Conservation (phyloP, 2,329 filamentous ascomycete species). For the Apiospora malaysiana region DNA sequence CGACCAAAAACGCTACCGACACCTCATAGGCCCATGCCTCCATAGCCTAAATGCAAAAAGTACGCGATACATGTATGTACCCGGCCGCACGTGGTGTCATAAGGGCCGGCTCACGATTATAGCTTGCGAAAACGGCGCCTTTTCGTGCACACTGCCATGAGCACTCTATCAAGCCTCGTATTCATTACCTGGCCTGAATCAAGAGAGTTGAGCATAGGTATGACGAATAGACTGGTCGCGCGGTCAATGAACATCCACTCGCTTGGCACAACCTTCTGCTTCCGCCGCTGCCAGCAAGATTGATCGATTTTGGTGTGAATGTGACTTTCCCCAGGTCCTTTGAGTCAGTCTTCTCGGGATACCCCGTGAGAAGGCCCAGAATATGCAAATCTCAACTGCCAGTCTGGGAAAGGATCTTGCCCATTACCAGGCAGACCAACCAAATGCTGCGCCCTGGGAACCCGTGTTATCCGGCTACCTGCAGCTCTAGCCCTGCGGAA, state of each 20-base stretch:
- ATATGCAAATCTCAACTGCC: background rate
- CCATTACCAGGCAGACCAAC: conserved; percentile 1
- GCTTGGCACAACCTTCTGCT: background rate
- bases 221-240: background rate
- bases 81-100: conserved; percentile 6
- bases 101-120: background rate
- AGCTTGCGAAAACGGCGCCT: conserved; percentile 1
- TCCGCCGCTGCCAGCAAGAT: background rate
- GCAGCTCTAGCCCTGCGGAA: conserved; percentile 1
- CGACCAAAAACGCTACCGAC: background rate
- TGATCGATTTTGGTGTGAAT: background rate
- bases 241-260: background rate
- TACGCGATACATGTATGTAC: conserved; percentile 1
- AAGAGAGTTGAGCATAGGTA: conserved; percentile 14
- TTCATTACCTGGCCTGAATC: background rate
- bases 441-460: background rate
- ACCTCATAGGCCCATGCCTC: background rate
- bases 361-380: background rate
- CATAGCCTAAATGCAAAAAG: conserved; percentile 1
- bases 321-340: background rate
- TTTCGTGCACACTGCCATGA: background rate
- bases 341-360: background rate
- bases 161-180: background rate
- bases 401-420: conserved; percentile 3
- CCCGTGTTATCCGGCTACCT: conserved; percentile 8